These are phyloP conservation scores for Aspergillus ostianus DNA, from an alignment of 495 filamentous ascomycete genomes.

Conservation along the genomic window DNA sequence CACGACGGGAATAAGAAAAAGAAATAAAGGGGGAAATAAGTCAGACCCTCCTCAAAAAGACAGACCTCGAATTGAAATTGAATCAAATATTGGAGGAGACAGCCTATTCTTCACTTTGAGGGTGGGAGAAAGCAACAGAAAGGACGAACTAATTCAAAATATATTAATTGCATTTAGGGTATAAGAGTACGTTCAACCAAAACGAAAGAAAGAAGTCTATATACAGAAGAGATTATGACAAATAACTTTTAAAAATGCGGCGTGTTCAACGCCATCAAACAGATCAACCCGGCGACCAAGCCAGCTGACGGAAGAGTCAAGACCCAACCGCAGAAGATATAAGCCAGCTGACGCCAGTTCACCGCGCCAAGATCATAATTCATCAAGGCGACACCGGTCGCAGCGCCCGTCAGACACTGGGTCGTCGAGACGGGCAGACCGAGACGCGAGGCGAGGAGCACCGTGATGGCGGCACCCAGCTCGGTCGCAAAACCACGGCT, in stretches of 20 bases:
- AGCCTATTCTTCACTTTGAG: too few relatives aligned
- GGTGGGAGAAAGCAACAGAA: neutral
- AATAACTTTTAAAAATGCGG: constrained; percentile 28
- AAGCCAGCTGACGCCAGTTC: constrained; percentile 38
- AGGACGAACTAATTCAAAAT: neutral
- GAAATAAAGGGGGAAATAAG: too few relatives aligned
- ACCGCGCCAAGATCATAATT: constrained; percentile 38
- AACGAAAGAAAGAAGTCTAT: neutral
- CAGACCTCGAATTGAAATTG: too few relatives aligned
- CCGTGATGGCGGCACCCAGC: constrained; percentile 65
- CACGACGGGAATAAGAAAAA: too few relatives aligned
- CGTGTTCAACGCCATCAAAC: constrained; percentile 39
- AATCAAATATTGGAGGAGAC: neutral
- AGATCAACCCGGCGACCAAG: constrained; percentile 33
- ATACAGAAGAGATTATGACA: neutral
- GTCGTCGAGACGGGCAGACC: constrained; percentile 42
- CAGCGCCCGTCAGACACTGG: constrained; percentile 39
- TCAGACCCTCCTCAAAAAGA: too few relatives aligned
- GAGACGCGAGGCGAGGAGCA: constrained; percentile 62
- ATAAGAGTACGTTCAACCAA: neutral
- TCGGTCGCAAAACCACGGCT: constrained; percentile 68
- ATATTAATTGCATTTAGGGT: neutral
- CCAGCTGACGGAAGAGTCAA: constrained; percentile 41
- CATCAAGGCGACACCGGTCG: constrained; percentile 39
- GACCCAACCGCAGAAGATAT: constrained; percentile 38